Percentiles rank a stretch among this genome's conserved stretches.
phyloP scores from a whole-genome alignment of 768 basidiomycete species.

The Mrakia hoshinonis region DNA sequence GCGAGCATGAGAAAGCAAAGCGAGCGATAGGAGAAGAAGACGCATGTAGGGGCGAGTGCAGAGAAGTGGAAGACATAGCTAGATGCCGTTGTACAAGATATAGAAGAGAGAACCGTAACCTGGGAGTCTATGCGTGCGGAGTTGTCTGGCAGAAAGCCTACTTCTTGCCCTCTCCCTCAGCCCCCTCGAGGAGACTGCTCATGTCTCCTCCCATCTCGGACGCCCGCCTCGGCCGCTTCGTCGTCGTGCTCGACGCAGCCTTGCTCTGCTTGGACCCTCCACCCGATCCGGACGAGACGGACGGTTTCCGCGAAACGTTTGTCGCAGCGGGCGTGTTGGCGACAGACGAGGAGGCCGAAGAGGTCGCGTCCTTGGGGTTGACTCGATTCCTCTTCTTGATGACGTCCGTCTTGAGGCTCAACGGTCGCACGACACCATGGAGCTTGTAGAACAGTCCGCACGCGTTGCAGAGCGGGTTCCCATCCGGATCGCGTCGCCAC shows the following conservation, averaged over 20 bases:
- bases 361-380: background rate
- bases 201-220: background rate
- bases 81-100: no score
- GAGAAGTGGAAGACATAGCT: no score
- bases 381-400: conserved; percentile 63
- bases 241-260: background rate
- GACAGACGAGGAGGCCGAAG: background rate
- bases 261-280: background rate
- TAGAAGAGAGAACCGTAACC: no score
- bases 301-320: background rate
- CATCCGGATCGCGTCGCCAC: conserved; percentile 87
- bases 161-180: no score
- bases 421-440: conserved; percentile 85
- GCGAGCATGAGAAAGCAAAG: no score
- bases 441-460: conserved; percentile 94
- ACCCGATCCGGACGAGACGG: background rate
- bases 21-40: no score
- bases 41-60: no score
- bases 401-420: conserved; percentile 91
- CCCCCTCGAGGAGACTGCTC: no score
- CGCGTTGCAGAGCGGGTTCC: conserved; percentile 78
- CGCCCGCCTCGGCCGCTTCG: background rate
- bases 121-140: no score
- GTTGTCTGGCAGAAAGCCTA: no score
- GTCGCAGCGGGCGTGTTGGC: background rate